phyloP scores from a whole-genome alignment of 768 basidiomycete species.

The Termitomyces sp. region DNA sequence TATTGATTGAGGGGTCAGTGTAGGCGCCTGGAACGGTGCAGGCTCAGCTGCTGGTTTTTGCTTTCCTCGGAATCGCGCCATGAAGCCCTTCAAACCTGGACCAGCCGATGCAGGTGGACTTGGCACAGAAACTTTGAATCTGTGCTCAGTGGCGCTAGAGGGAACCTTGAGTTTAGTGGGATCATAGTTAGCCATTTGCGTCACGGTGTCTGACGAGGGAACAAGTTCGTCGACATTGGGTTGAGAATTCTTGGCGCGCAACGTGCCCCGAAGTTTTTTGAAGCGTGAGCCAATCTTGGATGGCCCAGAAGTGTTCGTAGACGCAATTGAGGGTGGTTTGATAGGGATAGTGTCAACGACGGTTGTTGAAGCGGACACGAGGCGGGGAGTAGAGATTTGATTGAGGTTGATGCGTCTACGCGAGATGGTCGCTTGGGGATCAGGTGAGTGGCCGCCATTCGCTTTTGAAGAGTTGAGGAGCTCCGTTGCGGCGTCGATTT shows the following conservation, averaged over 20 bases:
- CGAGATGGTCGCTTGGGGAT: conserved; percentile 29
- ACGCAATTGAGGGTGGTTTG: conserved; percentile 43
- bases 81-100: conserved; percentile 75
- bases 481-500: conserved; percentile 60
- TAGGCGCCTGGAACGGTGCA: conserved; percentile 22
- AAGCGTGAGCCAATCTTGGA: conserved; percentile 70
- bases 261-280: conserved; percentile 63
- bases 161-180: conserved; percentile 29
- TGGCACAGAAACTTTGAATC: conserved; percentile 48
- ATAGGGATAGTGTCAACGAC: conserved; percentile 55
- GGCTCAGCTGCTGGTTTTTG: conserved; percentile 34
- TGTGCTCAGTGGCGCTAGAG: conserved; percentile 44
- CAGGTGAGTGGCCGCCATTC: conserved; percentile 30
- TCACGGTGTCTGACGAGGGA: conserved; percentile 31
- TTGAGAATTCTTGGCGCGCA: conserved; percentile 45
- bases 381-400: conserved; percentile 60
- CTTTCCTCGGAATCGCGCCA: conserved; percentile 66
- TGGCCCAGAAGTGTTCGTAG: conserved; percentile 34
- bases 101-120: conserved; percentile 68
- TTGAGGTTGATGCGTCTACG: conserved; percentile 56
- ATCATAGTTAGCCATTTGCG: conserved; percentile 37
- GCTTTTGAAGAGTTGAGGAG: conserved; percentile 44
- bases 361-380: conserved; percentile 63
- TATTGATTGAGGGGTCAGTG: conserved; percentile 23
- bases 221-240: conserved; percentile 45